Conservation (phyloP, 768 basidiomycete genomes). For the Collybia sordida region DNA sequence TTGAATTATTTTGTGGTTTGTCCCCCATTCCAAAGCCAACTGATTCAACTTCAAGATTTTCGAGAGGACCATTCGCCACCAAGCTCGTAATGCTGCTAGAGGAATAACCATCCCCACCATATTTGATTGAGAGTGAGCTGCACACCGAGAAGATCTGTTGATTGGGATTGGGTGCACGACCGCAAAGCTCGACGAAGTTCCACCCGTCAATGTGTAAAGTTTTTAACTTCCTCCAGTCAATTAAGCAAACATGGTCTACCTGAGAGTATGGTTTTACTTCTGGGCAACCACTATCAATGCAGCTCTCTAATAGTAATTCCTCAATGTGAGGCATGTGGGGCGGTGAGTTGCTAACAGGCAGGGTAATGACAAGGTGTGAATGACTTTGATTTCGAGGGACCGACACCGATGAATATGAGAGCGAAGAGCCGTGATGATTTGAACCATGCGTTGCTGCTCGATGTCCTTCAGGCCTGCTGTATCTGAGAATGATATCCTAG, state of each 20-base stretch:
- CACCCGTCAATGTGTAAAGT: background rate
- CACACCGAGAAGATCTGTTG: no score
- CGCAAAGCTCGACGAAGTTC: no score
- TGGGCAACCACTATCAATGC: background rate
- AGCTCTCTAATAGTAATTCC: no score
- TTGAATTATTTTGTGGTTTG: no score
- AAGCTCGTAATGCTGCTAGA: no score
- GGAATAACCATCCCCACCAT: no score
- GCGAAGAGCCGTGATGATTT: background rate
- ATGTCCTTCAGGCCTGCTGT: background rate
- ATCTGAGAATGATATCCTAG: background rate
- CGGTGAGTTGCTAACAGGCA: background rate
- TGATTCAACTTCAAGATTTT: no score
- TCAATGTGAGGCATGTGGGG: background rate
- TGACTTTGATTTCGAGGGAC: background rate
- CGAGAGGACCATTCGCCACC: no score
- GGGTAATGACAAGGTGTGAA: background rate
- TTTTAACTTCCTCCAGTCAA: background rate
- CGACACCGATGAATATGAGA: background rate
- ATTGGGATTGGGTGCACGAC: no score
- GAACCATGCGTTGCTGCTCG: background rate
- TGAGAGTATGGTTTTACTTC: background rate
- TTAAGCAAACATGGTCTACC: background rate
- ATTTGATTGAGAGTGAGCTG: no score
- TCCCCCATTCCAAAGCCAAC: no score